Evolutionary conservation across 106 monocot species (phyloP).

Genomic region (Cymbidium sinense): DNA sequence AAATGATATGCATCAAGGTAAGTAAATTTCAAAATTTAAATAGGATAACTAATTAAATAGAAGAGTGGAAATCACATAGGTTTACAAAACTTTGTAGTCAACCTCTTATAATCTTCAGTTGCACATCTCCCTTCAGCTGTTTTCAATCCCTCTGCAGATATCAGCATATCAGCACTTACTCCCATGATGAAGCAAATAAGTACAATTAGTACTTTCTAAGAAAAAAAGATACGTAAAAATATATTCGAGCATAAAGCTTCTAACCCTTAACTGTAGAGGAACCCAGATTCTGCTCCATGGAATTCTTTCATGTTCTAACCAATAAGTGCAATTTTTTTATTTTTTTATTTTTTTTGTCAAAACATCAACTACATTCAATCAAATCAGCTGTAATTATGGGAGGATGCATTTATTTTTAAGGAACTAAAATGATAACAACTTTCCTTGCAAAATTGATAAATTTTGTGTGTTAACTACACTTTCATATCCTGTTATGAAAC

Average conservation of each 20-base stretch:
- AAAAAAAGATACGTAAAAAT: not conserved
- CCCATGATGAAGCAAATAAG: not conserved
- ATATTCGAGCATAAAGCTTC: not conserved
- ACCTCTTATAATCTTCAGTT: constrained; percentile 55
- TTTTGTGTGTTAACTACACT: not conserved
- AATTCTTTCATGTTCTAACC: not conserved
- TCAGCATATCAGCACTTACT: not conserved
- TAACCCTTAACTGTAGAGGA: not conserved
- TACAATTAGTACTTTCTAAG: not conserved
- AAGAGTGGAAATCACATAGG: not conserved
- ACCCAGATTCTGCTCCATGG: not conserved
- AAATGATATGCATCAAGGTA: not conserved
- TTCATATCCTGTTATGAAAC: not conserved
- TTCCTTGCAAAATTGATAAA: not conserved
- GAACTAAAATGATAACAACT: not conserved
- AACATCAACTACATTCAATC: not conserved
- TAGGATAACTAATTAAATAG: not conserved
- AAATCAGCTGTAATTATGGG: not conserved
- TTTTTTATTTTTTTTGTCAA: not conserved
- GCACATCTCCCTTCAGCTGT: constrained; percentile 90
- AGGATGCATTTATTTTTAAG: not conserved
- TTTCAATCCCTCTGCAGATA: constrained; percentile 48
- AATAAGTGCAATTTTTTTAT: not conserved
- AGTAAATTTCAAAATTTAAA: not conserved
- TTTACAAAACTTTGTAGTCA: constrained; percentile 1